A percentile compares a stretch with the other conserved stretches of the same genome.
Conservation (phyloP, 2,329 filamentous ascomycete genomes). For the Fulvia fulva region DNA sequence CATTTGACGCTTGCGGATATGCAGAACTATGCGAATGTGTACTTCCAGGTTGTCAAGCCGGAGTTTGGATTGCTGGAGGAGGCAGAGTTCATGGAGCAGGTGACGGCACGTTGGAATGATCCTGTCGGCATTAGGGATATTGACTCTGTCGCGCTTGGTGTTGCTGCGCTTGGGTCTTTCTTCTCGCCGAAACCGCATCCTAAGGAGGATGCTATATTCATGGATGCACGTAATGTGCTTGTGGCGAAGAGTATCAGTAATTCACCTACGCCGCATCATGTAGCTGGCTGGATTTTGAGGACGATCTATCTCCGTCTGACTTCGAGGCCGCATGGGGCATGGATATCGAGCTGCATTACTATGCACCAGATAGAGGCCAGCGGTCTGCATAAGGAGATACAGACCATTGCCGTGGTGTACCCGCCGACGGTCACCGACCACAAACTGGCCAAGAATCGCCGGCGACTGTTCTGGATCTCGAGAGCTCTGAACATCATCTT, state of each 20-base stretch:
- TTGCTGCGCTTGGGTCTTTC: conserved; percentile 54
- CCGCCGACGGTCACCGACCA: conserved; percentile 29
- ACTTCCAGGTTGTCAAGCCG: conserved; percentile 52
- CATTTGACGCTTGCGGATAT: conserved; percentile 30
- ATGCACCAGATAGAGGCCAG: conserved; percentile 58
- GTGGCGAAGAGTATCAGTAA: conserved; percentile 26
- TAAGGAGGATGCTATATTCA: conserved; percentile 46
- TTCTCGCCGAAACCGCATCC: conserved; percentile 46
- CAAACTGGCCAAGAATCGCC: conserved; percentile 29
- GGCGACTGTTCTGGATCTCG: conserved; percentile 46
- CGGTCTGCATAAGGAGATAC: conserved; percentile 44
- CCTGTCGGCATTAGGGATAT: conserved; percentile 33
- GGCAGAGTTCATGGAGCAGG: conserved; percentile 30
- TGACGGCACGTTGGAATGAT: conserved; percentile 25
- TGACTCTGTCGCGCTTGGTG: conserved; percentile 51
- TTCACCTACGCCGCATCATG: conserved; percentile 33
- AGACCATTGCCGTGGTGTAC: conserved; percentile 34
- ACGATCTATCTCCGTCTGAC: conserved; percentile 54
- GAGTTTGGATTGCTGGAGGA: conserved; percentile 50
- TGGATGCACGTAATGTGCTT: conserved; percentile 45
- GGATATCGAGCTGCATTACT: conserved; percentile 56
- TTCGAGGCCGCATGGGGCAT: conserved; percentile 50
- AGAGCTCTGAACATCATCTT: conserved; percentile 57
- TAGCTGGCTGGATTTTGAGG: conserved; percentile 52
- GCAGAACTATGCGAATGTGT: conserved; percentile 36